Base-by-base conservation (phyloP, 352 stramenopile genomes). In the Globisporangium yorkense region DNA sequence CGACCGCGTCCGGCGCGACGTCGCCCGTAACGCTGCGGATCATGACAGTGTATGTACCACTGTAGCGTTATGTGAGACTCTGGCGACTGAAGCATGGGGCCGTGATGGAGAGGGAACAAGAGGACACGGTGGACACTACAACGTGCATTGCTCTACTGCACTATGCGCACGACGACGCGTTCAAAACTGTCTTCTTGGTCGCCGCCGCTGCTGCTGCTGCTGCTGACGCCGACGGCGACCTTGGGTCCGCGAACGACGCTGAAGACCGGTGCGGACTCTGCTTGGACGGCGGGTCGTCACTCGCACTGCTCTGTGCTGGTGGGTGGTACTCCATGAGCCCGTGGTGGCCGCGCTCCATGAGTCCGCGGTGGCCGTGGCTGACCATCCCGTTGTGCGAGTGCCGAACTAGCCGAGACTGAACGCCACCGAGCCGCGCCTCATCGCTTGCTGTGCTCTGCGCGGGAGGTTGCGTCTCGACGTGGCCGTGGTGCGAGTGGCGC, bases 11-110 rank as follows among this genome's bases (percentile, higher is more conserved):
- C 5, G 66, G 70, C 13, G 61, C 27, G 20, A 90, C 71, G 21
- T 74, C 53, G 16, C 78, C 80, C 20, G 57, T 54, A 50, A 90
- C 70, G 12, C 67, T 74, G 47, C 71, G 75, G 59, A 88, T 88
- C 72, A 81, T 84, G 10, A 15, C 10, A 9, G 35, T 15, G 8
- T 7, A 16, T 12, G 35, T 15, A 40, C 35, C 35, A 40, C 35
- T 40, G 35, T 40, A 3, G 12, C 10, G 12, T 15, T 12, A 40
- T 40, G 2, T 40, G 35, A 40, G 35, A 40, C 35, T 40, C 12
- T 40, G 3, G 35, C 35, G 35, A 9, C 35, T 27, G 24, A 27
- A 27, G 24, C 24, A 27, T 27, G 24, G 24, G 24, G 24, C 24
- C 24, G 24, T 27, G 24, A 27, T 27, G 24, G 24, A 27, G 24